Evolutionary conservation across 1,284 basidiomycete genomes (phyloP), one percentile per base, ranked within the genome.

Genomic region (Papiliotrema terrestris): DNA sequence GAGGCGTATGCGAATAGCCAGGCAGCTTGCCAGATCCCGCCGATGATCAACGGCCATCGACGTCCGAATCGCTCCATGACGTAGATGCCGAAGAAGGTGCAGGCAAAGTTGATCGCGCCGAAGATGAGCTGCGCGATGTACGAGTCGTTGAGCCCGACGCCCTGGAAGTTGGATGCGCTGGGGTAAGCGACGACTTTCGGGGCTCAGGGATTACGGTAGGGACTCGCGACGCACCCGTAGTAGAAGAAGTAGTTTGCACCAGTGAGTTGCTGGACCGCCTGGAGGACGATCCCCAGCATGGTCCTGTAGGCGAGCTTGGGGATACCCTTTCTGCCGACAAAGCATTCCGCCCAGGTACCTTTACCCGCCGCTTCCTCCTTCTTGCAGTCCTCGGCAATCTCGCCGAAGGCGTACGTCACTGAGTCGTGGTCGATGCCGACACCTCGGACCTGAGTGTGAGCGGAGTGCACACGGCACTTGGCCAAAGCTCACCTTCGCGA

Each of bases 1-100:
- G 84, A 81, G 0, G 87, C 87, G 67, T 88, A 90, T 17, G 89
- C 83, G 66, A 89, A 86, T n/a, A 91, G 78, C 87, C 88, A 90
- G 11, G 78, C 73, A 1, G 83, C 80, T 68, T 89, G 86, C 87
- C 88, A 88, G 2, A 86, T 51, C 13, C 85, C 86, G 29, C 86
- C 86, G 43, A 83, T 63, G 49, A 88, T 86, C 45, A 88, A 78
- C 0, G 85, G 86, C 39, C 55, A 59, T 32, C 55, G 52, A 3
- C 56, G 56, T 26, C 56, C 56, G 49, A 58, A 58, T 45, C 49
- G 47, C 49, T 58, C 56, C 56, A 58, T 58, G 15, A 58, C 53
- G 39, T 50, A 58, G 45, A 58, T 51, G 35, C 56, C 56, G 44
- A 58, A 48, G 52, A 58, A 58, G 26, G 56, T 58, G 44, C 61